Evolutionary conservation across 306 rosid species (phyloP), one percentile per base, ranked within the genome.

Genomic region (Rubus idaeus): DNA sequence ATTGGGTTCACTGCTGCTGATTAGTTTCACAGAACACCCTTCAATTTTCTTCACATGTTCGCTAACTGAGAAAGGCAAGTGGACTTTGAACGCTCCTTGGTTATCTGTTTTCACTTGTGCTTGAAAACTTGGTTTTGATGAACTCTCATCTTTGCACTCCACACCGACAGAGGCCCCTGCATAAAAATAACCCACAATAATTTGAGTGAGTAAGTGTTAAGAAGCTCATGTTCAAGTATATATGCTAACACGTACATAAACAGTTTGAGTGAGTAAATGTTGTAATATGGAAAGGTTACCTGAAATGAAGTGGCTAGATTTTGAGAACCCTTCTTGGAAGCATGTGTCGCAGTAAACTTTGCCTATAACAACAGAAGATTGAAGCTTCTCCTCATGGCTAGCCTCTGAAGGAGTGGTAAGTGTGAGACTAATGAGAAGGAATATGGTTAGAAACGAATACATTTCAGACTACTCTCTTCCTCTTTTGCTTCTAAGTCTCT

Each of bases 291-390:
- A 78, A 60, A 40, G 58, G 13, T 69, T 57, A 93, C 97, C 97
- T 87, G 96, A 78, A 69, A 93, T 89, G 91, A 88, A 88, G 78
- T 86, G 92, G 83, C 88, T 81, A 66, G 72, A n/a, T 42, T 52
- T 80, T 23, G 90, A 81, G 78, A 87, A 85, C 62, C 71, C 77
- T 0, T 83, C 72, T 63, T 86, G 90, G 72, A 64, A 91, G 69
- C 99, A 95, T 21, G 97, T 87, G 83, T 92, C 97, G 67, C 99
- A 95, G 75, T 79, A 87, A 78, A 95, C 94, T 75, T 82, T 83
- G 78, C 99, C 99, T 68, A 89, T 86, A 64, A 89, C 90, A 75
- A 75, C 70, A 11, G 91, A 85, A 78, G 97, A 77, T 44, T 83
- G 82, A 80, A 62, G 85, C 77, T 83, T 73, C 80, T 62, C 80